Base-by-base conservation (phyloP, 2,329 filamentous ascomycete genomes). In the Berkeleyomyces basicola region DNA sequence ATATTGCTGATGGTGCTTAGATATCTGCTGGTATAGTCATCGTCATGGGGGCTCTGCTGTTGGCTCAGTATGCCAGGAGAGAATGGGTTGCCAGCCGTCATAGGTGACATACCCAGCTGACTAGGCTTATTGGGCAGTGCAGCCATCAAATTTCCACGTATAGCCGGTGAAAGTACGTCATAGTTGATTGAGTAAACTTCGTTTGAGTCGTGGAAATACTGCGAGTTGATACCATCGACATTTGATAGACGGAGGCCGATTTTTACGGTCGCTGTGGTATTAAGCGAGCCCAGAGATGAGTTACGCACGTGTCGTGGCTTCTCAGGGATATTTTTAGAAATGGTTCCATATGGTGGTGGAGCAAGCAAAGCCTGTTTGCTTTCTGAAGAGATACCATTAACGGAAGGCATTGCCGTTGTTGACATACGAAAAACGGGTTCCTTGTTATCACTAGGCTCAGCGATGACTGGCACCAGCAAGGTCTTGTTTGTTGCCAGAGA, bases 171-270 rank as follows among this genome's bases (percentile, higher is more conserved):
- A 36, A 55, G 49, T 10, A 61, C 36, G 7, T 62, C 58, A 60
- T 69, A 74, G 46, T 71, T 72, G 42, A 78, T 68, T 59, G 70
- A 70, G 63, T 77, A 71, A 3, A 75, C 72, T 60, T 74, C 72
- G 64, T 73, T 63, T 61, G 72, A 65, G 65, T 74, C 67, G 59
- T 65, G 69, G 53, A 67, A 71, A 64, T 67, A 70, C 59, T 63
- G 71, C 65, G 61, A 70, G 47, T 71, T 67, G 16, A 81, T 76
- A 66, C 82, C 78, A 11, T 78, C 73, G 40, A 80, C 77, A 61
- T 78, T 82, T 36, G 85, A 88, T 62, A 88, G 76, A 9, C 85
- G 80, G 14, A 88, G 75, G 1, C 85, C 85, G 60, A 88, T 88
- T 69, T 87, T 84, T 9, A 88, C 84, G 0, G 84, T 88, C 33